Evolutionary conservation across 441 rosid species (phyloP).

Genomic region (Erysimum cheiri): DNA sequence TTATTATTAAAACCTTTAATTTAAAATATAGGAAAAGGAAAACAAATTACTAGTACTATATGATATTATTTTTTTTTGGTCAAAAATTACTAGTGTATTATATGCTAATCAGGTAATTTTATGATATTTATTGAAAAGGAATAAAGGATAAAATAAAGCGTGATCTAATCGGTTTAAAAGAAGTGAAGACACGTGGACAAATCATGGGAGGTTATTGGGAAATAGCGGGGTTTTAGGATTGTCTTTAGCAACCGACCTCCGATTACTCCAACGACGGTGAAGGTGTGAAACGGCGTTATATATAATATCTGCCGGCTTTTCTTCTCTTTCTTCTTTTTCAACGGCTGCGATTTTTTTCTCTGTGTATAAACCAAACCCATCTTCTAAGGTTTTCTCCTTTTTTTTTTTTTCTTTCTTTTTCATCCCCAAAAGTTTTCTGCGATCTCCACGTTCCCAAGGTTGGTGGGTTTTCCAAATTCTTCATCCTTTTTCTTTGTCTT

Average conservation of each 20-base stretch:
- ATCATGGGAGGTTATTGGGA: slow-evolving; percentile 15
- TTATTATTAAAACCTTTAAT: no score
- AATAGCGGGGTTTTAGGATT: slow-evolving; percentile 40
- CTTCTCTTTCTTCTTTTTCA: slow-evolving; percentile 8
- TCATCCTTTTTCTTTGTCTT: background rate
- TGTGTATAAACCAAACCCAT: slow-evolving; percentile 38
- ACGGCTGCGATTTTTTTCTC: slow-evolving; percentile 38
- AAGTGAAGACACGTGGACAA: slow-evolving; percentile 36
- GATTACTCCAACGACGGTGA: slow-evolving; percentile 37
- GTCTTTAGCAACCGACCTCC: slow-evolving; percentile 30
- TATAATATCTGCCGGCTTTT: slow-evolving; percentile 34
- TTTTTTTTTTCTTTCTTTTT: slow-evolving; percentile 4
- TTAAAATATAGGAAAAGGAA: no score
- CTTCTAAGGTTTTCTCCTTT: slow-evolving; percentile 16
- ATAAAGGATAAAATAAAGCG: slow-evolving; percentile 1
- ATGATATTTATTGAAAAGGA: background rate
- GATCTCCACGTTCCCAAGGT: slow-evolving; percentile 30
- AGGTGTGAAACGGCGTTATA: slow-evolving; percentile 42
- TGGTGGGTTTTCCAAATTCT: slow-evolving; percentile 35
- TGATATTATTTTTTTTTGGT: no score
- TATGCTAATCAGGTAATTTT: background rate
- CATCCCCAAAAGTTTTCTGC: background rate
- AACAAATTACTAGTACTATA: no score
- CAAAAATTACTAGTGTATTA: no score
- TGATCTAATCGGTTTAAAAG: background rate